Base-by-base conservation (phyloP, 2,329 filamentous ascomycete genomes). In the Bisporella sp. region DNA sequence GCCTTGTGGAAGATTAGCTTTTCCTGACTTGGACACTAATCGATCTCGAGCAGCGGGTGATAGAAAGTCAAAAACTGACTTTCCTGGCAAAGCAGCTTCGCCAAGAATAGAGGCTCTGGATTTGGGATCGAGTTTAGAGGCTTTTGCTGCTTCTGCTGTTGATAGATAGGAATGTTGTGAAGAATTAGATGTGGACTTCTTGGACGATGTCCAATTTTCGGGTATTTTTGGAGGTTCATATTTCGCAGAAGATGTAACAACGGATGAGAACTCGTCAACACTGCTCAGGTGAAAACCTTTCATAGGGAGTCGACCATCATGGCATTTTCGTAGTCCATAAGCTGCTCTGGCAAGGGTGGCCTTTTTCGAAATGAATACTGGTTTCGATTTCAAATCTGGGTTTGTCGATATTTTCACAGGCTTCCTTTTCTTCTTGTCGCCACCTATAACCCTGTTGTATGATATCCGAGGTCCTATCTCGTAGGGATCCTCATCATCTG, bases 41-140 rank as follows among this genome's bases (percentile, higher is more conserved):
- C 84, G 81, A 47, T 92, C 85, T 54, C 93, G 82, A 4, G 87
- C 82, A 33, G 86, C 78, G 0, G 88, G 76, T 0, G 87, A 87
- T 57, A 99, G 77, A 67, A 87, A 99, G 68, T 97, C 91, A 66
- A 97, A 99, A 3, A 99, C 84, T 0, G 93, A 97, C 70, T 97
- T 96, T 1, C 89, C 89, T 0, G 91, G 91, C 0, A 97, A 73
- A 35, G 81, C 78, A 39, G 80, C 75, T 69, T 96, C 92, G 35
- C 91, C 91, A 1, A 97, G 75, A 1, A 95, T 74, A 4, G 82
- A 82, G 9, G 90, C 91, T 54, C 93, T 82, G 41, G 85, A 75
- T 62, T 81, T 84, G 1, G 89, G 84, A 64, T 95, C 82, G 6
- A 95, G 75, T 1, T 75, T 81, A 0, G 89, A 93, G 2, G 80